Base-by-base conservation (phyloP, 352 stramenopile genomes). In the Globisporangium apiculatum region DNA sequence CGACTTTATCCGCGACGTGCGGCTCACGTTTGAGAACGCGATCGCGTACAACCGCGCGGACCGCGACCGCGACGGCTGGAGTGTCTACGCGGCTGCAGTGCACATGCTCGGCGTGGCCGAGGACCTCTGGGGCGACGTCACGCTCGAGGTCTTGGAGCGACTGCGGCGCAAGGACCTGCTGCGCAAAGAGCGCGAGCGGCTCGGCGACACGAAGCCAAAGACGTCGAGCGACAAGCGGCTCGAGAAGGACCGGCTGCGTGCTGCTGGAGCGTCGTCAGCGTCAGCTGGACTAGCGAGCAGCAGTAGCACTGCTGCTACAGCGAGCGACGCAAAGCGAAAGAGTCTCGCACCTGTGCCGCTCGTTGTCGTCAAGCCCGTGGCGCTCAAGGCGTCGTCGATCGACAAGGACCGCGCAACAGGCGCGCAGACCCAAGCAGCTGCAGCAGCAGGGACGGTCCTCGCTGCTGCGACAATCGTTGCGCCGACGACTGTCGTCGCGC, bases 1-100 rank as follows among this genome's bases (percentile, higher is more conserved):
- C 7, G 83, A 94, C 10, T 93, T 94, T 51, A 91, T 93, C 58
- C 69, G 60, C 3, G 83, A 94, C 53, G 73, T 94, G 41, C 79
- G 81, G 0, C 48, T 92, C 52, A 93, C 83, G 17, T 94, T 94
- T 51, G 79, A 94, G 60, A 94, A 94, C 62, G 85, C 85, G 4
- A 79, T 93, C 57, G 51, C 73, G 10, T 94, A 91, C 64, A 94
- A 94, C 57, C 74, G 68, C 11, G 73, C 78, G 1, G 85, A 94
- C 63, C 93, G 93, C 55, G 79, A 83, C 38, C 79, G 83, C 38
- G 81, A 91, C 40, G 83, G 76, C 51, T 91, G 80, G 82, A 93
- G 65, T 17, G 83, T 94, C 48, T 94, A 94, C 61, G 70, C 69
- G 3, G 79, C 81, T n/a, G 85, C 82, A 17, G 63, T 78, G 10